phyloP scores from a whole-genome alignment of 768 basidiomycete species.

The Leccinum imitatum region DNA sequence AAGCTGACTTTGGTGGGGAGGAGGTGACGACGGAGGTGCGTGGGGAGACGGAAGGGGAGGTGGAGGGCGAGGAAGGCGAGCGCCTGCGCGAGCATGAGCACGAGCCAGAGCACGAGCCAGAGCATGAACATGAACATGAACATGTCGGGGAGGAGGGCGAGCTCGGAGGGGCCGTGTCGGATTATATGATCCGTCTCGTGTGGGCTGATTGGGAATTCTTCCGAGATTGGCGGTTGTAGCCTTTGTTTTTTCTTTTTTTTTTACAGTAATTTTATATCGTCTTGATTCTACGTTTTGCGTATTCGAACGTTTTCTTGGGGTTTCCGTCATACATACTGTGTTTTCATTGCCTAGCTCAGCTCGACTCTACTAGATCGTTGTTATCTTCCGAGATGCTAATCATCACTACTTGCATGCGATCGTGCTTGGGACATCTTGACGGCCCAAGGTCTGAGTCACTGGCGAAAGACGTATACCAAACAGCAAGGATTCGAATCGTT shows the following conservation, averaged over 20 bases:
- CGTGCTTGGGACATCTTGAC: no score
- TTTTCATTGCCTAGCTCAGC: background rate
- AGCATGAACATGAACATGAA: conserved; percentile 18
- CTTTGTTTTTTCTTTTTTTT: background rate
- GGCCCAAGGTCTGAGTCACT: no score
- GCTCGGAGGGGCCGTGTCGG: conserved; percentile 67
- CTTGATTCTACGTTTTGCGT: no score
- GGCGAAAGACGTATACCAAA: no score
- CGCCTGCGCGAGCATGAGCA: conserved; percentile 8
- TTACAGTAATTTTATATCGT: background rate
- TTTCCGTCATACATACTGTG: background rate
- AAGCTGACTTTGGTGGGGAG: conserved; percentile 73
- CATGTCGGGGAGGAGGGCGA: conserved; percentile 46
- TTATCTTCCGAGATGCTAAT: conserved; percentile 1
- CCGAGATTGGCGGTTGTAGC: conserved; percentile 63
- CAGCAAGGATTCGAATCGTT: no score
- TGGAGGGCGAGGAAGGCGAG: conserved; percentile 37
- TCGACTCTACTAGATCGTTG: background rate
- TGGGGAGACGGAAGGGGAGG: conserved; percentile 36
- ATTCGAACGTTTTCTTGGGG: background rate
- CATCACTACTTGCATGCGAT: conserved; percentile 5
- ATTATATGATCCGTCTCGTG: conserved; percentile 80
- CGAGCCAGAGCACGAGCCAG: no score
- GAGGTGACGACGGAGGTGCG: conserved; percentile 25
- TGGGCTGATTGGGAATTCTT: conserved; percentile 67